phyloP scores from a whole-genome alignment of 1,139 yeast genomes.

The Suhomyces anneliseae region DNA sequence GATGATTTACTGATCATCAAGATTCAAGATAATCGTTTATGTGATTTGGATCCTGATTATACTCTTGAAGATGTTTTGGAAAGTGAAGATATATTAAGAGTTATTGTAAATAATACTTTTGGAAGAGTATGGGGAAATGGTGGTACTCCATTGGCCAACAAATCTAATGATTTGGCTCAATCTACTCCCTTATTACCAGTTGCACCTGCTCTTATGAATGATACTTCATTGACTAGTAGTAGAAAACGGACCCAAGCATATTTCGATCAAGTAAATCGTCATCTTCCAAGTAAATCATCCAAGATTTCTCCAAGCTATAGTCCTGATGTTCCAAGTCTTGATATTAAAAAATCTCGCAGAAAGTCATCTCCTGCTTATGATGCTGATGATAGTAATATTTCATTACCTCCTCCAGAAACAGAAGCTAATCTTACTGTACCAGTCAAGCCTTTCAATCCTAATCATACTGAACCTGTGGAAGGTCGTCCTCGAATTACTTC shows the following conservation, averaged over 20 bases:
- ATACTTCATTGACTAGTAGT: constrained; percentile 15
- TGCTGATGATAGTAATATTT: constrained; percentile 23
- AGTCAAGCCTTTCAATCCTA: constrained; percentile 9
- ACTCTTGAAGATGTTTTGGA: constrained; percentile 60
- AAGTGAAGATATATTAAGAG: constrained; percentile 54
- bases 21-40: constrained; percentile 62
- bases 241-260: constrained; percentile 25
- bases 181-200: constrained; percentile 14
- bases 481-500: constrained; percentile 57
- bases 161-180: constrained; percentile 11
- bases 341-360: constrained; percentile 8
- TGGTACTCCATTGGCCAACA: constrained; percentile 5
- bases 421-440: constrained; percentile 28
- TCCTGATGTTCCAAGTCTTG: constrained; percentile 9
- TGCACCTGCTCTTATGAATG: constrained; percentile 14
- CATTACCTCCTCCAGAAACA: constrained; percentile 39
- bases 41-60: constrained; percentile 80
- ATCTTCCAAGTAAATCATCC: constrained; percentile 26
- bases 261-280: constrained; percentile 29
- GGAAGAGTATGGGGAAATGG: constrained; percentile 1
- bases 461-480: constrained; percentile 9
- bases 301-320: constrained; percentile 7
- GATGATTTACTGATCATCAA: constrained; percentile 51
- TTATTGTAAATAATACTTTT: constrained; percentile 42
- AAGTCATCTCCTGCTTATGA: constrained; percentile 8